Evolutionary conservation across 495 filamentous ascomycete genomes (phyloP), one percentile per base, ranked within the genome.

Genomic region (Neurospora sp.): DNA sequence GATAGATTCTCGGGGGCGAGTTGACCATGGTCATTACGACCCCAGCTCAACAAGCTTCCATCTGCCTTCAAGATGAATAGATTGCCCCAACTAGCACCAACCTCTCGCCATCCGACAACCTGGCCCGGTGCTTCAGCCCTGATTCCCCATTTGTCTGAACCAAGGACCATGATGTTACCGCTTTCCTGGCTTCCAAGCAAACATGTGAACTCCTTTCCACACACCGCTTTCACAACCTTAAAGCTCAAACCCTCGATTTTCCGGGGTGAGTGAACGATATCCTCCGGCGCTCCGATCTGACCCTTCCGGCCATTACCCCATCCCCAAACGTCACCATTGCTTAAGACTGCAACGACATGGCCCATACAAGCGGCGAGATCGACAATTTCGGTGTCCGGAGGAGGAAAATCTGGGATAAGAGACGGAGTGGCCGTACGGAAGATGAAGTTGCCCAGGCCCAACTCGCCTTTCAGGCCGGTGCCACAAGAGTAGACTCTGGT

Each of bases 281-380:
- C 84, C 12, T 76, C 81, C 12, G 84, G 76, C 20, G 41, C 62
- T 5, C 93, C 94, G 0, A 98, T 80, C 79, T 98, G 94, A 0
- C 94, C 94, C 82, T 97, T 94, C 38, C 94, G 86, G 7, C 90
- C 89, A 74, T 85, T 90, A 2, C 96, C 96, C 96, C 96, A 98
- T 3, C 94, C 96, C 80, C 91, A 97, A 2, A 91, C 90, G 1
- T 91, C 85, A 3, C 94, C 94, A 79, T 91, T 91, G 38, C 86
- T 86, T 1, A 97, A 81, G 5, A 97, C 87, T 5, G 85, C 89
- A 20, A 94, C 89, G 0, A 89, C 87, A 78, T 99, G 96, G 18
- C 87, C 86, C 84, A 96, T 90, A n/a, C 92, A 87, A 59, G 92
- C 90, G 1, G 90, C 82, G 12, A 98, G 74, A 48, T 89, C 83